Conservation (phyloP, 2,329 filamentous ascomycete species). For the Chalaropsis thielavioides region DNA sequence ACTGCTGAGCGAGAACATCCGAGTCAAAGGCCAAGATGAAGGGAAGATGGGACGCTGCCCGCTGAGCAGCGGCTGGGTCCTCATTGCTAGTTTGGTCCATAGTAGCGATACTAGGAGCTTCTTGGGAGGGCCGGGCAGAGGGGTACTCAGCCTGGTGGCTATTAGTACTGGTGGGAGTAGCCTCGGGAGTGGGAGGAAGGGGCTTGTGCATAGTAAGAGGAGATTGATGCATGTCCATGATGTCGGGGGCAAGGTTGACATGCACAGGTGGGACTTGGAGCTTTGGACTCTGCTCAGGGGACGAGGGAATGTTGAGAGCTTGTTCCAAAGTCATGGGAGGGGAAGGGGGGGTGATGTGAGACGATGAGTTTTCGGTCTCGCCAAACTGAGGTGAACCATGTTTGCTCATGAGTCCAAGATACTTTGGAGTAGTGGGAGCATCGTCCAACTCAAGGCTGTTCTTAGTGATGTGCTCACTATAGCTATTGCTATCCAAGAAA, state of each 20-base stretch:
- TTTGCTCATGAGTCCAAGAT: background rate
- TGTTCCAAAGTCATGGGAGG: constrained; percentile 36
- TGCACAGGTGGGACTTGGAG: constrained; percentile 29
- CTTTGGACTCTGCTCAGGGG: background rate
- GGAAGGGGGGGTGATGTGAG: constrained; percentile 25
- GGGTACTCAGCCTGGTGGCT: constrained; percentile 20
- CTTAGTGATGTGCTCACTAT: constrained; percentile 32
- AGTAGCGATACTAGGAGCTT: background rate
- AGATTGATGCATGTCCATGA: constrained; percentile 20
- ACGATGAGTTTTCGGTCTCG: constrained; percentile 12
- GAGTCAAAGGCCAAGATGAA: constrained; percentile 74
- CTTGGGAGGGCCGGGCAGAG: background rate
- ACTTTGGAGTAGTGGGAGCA: constrained; percentile 24
- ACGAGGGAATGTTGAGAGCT: constrained; percentile 29
- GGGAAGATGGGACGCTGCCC: constrained; percentile 47
- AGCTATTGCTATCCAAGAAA: constrained; percentile 38
- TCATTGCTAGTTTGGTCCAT: constrained; percentile 19
- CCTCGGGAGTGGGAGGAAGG: constrained; percentile 36
- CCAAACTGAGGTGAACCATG: constrained; percentile 1
- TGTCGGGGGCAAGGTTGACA: background rate
- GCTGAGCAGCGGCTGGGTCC: constrained; percentile 26
- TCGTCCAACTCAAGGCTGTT: constrained; percentile 45
- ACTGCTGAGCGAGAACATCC: constrained; percentile 63
- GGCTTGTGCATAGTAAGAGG: constrained; percentile 31
- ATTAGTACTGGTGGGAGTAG: constrained; percentile 32